These are phyloP conservation scores for Candida qinlingensis DNA, from an alignment of 805 yeast genomes.

Conservation along the genomic window DNA sequence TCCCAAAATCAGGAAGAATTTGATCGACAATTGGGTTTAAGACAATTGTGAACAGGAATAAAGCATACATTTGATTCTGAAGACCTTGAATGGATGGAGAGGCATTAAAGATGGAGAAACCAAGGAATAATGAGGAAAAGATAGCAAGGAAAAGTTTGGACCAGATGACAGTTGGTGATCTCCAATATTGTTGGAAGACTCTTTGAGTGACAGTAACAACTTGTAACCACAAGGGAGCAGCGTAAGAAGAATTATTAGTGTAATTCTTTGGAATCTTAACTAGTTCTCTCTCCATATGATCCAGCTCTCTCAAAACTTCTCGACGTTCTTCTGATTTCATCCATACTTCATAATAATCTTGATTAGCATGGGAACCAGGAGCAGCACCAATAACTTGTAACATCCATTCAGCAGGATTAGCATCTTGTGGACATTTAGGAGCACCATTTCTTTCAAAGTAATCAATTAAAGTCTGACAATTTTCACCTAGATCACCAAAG, in stretches of 20 bases:
- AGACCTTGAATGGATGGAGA: constrained; percentile 58
- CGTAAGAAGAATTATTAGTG: constrained; percentile 32
- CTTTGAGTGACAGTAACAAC: constrained; percentile 43
- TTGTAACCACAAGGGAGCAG: constrained; percentile 40
- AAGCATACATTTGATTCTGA: constrained; percentile 77
- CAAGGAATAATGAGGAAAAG: constrained; percentile 56
- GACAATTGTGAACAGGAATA: constrained; percentile 61
- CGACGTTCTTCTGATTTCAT: constrained; percentile 56
- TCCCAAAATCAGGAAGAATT: constrained; percentile 53
- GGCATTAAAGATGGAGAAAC: constrained; percentile 72
- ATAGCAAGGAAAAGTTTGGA: constrained; percentile 50
- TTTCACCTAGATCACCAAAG: constrained; percentile 67
- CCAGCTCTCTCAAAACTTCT: constrained; percentile 56
- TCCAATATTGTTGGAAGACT: constrained; percentile 60
- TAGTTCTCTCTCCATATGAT: constrained; percentile 57
- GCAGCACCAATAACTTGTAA: constrained; percentile 80
- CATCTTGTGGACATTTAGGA: constrained; percentile 57
- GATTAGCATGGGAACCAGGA: constrained; percentile 69
- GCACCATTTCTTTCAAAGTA: constrained; percentile 68
- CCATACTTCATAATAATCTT: constrained; percentile 78
- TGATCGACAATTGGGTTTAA: constrained; percentile 57
- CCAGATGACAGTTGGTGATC: constrained; percentile 61
- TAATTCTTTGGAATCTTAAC: constrained; percentile 31
- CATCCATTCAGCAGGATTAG: constrained; percentile 93
- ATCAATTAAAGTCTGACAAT: constrained; percentile 50